A percentile compares a stretch with the other conserved stretches of the same genome.
Conservation (phyloP, 2,329 filamentous ascomycete species). For the Exophiala aquamarina region DNA sequence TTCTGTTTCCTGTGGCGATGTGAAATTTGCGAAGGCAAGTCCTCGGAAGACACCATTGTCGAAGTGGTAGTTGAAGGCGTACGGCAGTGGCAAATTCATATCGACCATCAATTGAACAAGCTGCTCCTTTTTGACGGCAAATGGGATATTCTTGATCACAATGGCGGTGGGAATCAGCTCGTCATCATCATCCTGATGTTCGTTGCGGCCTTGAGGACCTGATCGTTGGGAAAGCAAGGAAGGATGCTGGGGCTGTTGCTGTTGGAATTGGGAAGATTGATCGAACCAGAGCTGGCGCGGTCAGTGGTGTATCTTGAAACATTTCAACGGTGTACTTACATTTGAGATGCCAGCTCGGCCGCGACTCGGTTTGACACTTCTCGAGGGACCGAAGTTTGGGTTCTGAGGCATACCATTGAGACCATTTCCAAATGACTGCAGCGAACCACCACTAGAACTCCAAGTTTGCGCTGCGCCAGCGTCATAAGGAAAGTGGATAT, state of each 20-base stretch:
- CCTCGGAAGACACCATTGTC: conserved; percentile 97
- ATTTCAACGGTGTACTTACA: conserved; percentile 54
- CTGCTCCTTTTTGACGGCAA: conserved; percentile 96
- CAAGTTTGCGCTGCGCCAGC: conserved; percentile 71
- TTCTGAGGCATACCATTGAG: conserved; percentile 20
- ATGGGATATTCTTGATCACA: conserved; percentile 99
- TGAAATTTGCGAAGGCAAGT: conserved; percentile 96
- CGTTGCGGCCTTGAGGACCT: conserved; percentile 42
- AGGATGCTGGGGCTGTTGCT: conserved; percentile 46
- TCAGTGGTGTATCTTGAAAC: conserved; percentile 12
- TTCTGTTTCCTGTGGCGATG: conserved; percentile 88
- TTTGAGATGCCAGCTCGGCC: conserved; percentile 66
- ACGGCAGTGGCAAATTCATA: conserved; percentile 87
- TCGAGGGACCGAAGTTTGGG: conserved; percentile 51
- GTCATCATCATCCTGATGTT: conserved; percentile 54
- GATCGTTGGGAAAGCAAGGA: conserved; percentile 43
- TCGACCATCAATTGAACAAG: conserved; percentile 92
- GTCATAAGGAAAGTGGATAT: conserved; percentile 65
- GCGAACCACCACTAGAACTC: conserved; percentile 72
- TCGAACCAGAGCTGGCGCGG: conserved; percentile 62
- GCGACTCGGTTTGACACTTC: conserved; percentile 57
- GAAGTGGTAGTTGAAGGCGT: conserved; percentile 98
- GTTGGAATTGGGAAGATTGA: conserved; percentile 39
- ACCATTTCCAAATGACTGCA: conserved; percentile 58
- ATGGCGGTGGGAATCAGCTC: conserved; percentile 97